Conservation (phyloP, 176 grass and related monocot species). For the Luzula sylvatica region DNA sequence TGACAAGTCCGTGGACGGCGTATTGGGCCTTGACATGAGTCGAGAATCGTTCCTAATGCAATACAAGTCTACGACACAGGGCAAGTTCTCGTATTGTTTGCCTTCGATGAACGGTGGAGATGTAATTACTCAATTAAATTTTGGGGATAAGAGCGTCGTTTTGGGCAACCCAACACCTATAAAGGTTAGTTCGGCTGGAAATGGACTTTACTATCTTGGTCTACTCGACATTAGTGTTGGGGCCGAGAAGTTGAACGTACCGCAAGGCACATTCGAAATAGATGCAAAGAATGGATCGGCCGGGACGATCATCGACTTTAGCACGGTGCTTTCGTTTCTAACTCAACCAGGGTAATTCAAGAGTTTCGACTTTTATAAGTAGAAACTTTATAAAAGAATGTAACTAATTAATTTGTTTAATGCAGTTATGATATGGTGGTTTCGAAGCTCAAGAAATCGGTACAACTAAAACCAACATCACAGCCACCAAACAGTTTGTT, state of each 20-base stretch:
- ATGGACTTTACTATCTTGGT: background rate
- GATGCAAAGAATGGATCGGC: background rate
- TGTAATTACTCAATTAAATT: too few relatives aligned
- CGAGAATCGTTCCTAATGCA: too few relatives aligned
- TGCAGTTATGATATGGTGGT: background rate
- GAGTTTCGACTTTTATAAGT: background rate
- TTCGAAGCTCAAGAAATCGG: conserved; percentile 6
- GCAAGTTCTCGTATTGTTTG: too few relatives aligned
- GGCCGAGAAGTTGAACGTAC: background rate
- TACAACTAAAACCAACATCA: background rate
- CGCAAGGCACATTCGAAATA: background rate
- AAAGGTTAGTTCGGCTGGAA: background rate
- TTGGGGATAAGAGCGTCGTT: too few relatives aligned
- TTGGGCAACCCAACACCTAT: too few relatives aligned
- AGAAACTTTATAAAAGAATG: too few relatives aligned
- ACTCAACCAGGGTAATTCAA: background rate
- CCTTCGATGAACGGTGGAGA: too few relatives aligned
- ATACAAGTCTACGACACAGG: too few relatives aligned
- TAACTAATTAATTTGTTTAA: too few relatives aligned
- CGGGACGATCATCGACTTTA: background rate
- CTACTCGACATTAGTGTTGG: background rate
- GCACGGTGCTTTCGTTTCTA: too few relatives aligned
- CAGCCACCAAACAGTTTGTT: conserved; percentile 1
- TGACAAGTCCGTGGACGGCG: too few relatives aligned
- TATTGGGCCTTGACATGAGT: too few relatives aligned